phyloP scores from a whole-genome alignment of 2,329 filamentous ascomycete species.

The Aureobasidium zeae region DNA sequence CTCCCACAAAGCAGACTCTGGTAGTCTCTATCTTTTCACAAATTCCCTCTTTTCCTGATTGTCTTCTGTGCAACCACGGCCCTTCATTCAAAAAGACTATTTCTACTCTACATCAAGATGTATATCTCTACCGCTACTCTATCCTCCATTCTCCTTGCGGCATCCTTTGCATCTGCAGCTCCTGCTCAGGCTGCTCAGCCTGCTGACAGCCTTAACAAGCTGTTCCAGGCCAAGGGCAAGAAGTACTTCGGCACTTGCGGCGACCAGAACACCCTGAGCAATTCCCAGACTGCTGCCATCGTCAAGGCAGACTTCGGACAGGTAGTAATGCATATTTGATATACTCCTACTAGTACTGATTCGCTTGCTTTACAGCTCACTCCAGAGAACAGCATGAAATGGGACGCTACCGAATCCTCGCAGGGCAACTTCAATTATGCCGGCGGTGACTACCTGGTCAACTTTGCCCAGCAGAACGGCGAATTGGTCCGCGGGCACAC shows the following conservation, averaged over 20 bases:
- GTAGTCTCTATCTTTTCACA: conserved; percentile 7
- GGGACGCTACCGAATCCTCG: conserved; percentile 47
- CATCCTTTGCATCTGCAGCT: conserved; percentile 9
- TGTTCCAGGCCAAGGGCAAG: conserved; percentile 55
- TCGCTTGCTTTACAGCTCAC: too few relatives aligned
- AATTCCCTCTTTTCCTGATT: conserved; percentile 10
- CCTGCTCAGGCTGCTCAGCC: conserved; percentile 11
- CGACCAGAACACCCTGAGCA: conserved; percentile 45
- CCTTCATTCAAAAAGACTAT: conserved; percentile 10
- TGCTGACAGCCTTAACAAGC: conserved; percentile 41
- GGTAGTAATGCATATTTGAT: too few relatives aligned
- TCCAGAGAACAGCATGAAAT: conserved; percentile 63
- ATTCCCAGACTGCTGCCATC: conserved; percentile 44
- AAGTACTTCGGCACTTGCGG: conserved; percentile 53
- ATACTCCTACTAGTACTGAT: too few relatives aligned
- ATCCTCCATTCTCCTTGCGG: conserved; percentile 10
- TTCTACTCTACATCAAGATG: conserved; percentile 6
- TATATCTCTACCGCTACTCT: conserved; percentile 12
- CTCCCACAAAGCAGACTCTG: conserved; percentile 13
- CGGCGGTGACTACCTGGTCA: conserved; percentile 50
- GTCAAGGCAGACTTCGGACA: conserved; percentile 55
- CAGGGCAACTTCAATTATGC: conserved; percentile 47
- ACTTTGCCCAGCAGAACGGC: conserved; percentile 48
- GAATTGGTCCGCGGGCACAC: conserved; percentile 57
- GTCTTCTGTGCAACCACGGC: conserved; percentile 4